A percentile compares a stretch with the other conserved stretches of the same genome.
These are phyloP conservation scores for Xylariomycetidae sp. DNA, from an alignment of 2,329 filamentous ascomycete species.

Conservation along the genomic window DNA sequence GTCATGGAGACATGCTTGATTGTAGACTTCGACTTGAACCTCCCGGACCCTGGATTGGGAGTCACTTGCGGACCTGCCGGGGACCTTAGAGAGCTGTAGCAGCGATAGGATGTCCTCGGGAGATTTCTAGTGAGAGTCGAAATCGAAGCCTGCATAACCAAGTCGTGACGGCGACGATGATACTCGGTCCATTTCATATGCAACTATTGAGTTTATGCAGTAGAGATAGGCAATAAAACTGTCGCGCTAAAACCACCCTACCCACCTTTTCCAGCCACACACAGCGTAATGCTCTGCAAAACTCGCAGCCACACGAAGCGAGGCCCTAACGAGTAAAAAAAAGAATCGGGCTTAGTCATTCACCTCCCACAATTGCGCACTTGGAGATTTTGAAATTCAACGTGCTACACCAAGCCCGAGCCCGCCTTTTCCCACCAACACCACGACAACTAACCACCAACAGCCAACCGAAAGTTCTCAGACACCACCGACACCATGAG, in stretches of 20 bases:
- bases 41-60: no score
- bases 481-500: conserved; percentile 51
- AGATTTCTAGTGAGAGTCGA: no score
- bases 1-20: conserved; percentile 27
- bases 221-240: no score
- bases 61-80: no score
- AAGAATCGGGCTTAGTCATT: conserved; percentile 23
- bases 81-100: no score
- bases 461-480: conserved; percentile 33
- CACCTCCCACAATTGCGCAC: conserved; percentile 23
- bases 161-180: no score
- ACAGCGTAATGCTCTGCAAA: no score
- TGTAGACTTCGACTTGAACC: no score
- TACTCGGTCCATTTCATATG: conserved; percentile 1
- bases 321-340: conserved; percentile 22
- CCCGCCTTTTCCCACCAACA: conserved; percentile 12
- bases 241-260: no score
- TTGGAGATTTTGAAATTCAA: conserved; percentile 28
- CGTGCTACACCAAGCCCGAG: conserved; percentile 11
- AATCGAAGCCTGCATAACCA: no score
- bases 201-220: conserved; percentile 4
- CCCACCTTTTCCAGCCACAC: no score
- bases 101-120: no score
- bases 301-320: conserved; percentile 25
- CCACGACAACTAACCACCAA: conserved; percentile 24